Conservation (phyloP, 139 green algal species). For the Asterochloris sp. region DNA sequence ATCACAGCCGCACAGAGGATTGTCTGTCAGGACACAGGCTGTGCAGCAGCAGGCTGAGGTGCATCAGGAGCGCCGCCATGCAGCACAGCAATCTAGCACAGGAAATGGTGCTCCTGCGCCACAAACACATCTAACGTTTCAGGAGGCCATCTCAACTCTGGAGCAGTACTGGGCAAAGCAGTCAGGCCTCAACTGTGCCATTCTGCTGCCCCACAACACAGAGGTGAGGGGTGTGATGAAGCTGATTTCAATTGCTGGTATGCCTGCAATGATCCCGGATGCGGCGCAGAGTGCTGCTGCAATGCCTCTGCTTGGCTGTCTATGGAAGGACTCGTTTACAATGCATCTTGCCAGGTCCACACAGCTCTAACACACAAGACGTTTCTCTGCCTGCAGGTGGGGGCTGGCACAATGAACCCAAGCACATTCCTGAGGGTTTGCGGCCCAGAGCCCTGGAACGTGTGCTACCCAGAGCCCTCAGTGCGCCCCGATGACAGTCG, state of each 20-base stretch:
- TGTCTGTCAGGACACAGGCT: no score
- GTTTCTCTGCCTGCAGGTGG: conserved; percentile 52
- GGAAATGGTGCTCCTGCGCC: no score
- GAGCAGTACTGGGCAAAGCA: conserved; percentile 84
- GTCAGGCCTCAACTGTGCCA: conserved; percentile 68
- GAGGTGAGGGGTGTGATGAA: conserved; percentile 58
- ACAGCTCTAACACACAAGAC: not conserved
- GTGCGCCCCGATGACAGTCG: conserved; percentile 95
- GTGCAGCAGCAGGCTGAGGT: no score
- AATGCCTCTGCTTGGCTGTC: not conserved
- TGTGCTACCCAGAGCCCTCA: conserved; percentile 91
- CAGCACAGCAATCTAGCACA: no score
- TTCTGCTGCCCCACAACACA: conserved; percentile 96
- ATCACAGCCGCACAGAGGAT: no score
- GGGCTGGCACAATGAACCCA: conserved; percentile 99
- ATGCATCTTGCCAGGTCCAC: not conserved
- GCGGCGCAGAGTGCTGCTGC: not conserved
- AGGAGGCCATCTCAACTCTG: conserved; percentile 85
- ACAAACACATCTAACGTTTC: conserved; percentile 62
- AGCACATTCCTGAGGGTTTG: conserved; percentile 94
- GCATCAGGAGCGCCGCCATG: no score
- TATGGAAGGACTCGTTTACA: not conserved
- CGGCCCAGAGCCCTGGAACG: conserved; percentile 93
- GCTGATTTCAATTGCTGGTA: not conserved
- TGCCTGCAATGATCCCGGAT: not conserved